Evolutionary conservation across 441 rosid genomes (phyloP).

Genomic region (Biscutella auriculata): DNA sequence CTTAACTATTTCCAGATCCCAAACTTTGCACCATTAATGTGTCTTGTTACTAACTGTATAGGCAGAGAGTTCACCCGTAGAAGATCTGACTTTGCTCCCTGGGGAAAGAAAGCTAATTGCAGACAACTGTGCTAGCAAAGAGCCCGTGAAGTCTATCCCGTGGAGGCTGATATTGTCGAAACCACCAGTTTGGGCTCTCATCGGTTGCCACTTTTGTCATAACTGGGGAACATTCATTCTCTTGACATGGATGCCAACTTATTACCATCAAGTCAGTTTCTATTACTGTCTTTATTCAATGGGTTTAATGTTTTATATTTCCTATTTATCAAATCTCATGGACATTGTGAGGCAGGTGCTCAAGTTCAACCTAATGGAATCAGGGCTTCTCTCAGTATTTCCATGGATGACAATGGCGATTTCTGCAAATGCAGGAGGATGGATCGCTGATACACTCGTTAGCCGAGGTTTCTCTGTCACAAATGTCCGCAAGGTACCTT

Average conservation of each 20-base stretch:
- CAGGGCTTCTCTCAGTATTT: slow-evolving; percentile 66
- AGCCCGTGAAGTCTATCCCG: slow-evolving; percentile 70
- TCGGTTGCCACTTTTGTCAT: slow-evolving; percentile 73
- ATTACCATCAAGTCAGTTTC: slow-evolving; percentile 68
- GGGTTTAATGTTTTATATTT: not conserved
- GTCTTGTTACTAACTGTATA: slow-evolving; percentile 15
- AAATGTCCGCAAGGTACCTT: slow-evolving; percentile 66
- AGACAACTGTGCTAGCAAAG: slow-evolving; percentile 39
- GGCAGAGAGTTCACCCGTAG: slow-evolving; percentile 82
- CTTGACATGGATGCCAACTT: slow-evolving; percentile 93
- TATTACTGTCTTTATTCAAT: not conserved
- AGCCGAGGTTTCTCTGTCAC: slow-evolving; percentile 75
- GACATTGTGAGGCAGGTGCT: slow-evolving; percentile 39
- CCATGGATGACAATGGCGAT: slow-evolving; percentile 96
- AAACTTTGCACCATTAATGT: not conserved
- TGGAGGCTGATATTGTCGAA: slow-evolving; percentile 76
- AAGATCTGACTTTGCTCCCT: slow-evolving; percentile 63
- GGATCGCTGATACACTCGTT: slow-evolving; percentile 90
- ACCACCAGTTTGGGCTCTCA: slow-evolving; percentile 86
- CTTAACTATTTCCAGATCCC: not conserved
- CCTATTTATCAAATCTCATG: not conserved
- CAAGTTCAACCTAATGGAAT: slow-evolving; percentile 79
- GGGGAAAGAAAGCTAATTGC: slow-evolving; percentile 56
- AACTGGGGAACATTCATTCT: slow-evolving; percentile 95
- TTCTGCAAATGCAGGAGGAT: slow-evolving; percentile 83